phyloP scores from a whole-genome alignment of 2,329 filamentous ascomycete species.

The Pyrenochaeta sp. region DNA sequence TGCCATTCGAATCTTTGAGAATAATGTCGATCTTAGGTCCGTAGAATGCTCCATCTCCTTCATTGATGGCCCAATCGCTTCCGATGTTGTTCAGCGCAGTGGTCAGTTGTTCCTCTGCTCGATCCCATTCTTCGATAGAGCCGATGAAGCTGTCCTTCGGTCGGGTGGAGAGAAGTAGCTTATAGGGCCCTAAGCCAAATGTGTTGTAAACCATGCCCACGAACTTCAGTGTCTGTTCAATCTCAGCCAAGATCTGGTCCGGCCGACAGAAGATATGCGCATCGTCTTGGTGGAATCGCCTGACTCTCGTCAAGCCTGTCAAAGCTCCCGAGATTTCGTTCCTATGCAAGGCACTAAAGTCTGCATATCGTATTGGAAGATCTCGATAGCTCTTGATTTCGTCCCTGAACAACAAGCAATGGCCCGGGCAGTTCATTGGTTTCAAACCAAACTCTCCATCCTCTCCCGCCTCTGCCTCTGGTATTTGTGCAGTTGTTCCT shows the following conservation, averaged over 20 bases:
- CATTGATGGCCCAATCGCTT: conserved; percentile 75
- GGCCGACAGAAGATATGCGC: conserved; percentile 89
- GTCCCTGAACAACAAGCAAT: conserved; percentile 83
- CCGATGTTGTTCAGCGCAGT: conserved; percentile 70
- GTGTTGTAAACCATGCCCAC: conserved; percentile 75
- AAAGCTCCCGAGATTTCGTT: conserved; percentile 86
- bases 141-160: conserved; percentile 82
- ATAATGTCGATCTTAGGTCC: conserved; percentile 93
- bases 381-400: conserved; percentile 79
- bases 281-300: conserved; percentile 90
- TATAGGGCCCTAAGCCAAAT: conserved; percentile 75
- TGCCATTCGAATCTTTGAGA: conserved; percentile 75
- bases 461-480: conserved; percentile 59
- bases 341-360: conserved; percentile 86
- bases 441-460: conserved; percentile 84
- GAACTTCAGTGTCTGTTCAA: conserved; percentile 76
- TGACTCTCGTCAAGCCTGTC: conserved; percentile 82
- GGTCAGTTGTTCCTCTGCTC: conserved; percentile 72
- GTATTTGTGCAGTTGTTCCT: conserved; percentile 55
- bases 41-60: conserved; percentile 88
- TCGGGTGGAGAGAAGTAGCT: conserved; percentile 79
- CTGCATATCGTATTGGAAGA: conserved; percentile 82
- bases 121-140: conserved; percentile 72
- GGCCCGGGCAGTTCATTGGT: conserved; percentile 92
- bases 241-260: conserved; percentile 77